Evolutionary conservation across 2,329 filamentous ascomycete genomes (phyloP).

Genomic region (Colletotrichum tabaci): DNA sequence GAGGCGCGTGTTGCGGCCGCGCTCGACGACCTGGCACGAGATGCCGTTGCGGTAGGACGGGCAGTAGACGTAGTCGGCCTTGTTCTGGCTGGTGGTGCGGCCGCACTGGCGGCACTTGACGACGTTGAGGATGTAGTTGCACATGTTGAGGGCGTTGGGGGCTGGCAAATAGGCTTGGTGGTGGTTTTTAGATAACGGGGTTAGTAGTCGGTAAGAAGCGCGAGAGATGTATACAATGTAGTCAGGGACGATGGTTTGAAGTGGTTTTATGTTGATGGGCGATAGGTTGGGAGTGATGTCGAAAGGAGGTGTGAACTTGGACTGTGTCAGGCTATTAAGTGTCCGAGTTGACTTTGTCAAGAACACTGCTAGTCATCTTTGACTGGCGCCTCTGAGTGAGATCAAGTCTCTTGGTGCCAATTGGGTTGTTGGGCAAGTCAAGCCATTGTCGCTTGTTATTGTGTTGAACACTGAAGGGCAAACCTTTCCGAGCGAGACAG

Average conservation of each 20-base stretch:
- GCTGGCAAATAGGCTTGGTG: not conserved
- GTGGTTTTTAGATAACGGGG: not conserved
- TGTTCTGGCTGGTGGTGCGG: not conserved
- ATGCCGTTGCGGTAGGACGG: constrained; percentile 25
- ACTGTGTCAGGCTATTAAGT: not conserved
- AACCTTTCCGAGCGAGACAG: not conserved
- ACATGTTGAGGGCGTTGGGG: constrained; percentile 14
- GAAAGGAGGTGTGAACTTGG: not conserved
- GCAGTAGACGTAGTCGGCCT: constrained; percentile 36
- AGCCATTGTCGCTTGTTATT: not conserved
- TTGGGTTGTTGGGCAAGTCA: not conserved
- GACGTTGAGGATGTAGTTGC: constrained; percentile 36
- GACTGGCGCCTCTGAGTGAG: not conserved
- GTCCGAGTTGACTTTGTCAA: not conserved
- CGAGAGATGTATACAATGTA: not conserved
- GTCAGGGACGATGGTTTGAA: no score
- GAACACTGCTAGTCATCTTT: not conserved
- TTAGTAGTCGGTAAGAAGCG: not conserved
- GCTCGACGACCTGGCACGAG: constrained; percentile 20
- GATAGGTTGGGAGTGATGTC: not conserved
- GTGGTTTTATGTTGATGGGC: no score
- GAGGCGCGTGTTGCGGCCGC: constrained; percentile 28
- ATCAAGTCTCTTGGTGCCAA: not conserved
- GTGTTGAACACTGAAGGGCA: not conserved
- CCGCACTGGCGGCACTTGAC: constrained; percentile 40